A percentile compares a stretch with the other conserved stretches of the same genome.
These are phyloP conservation scores for Drechslera avenae DNA, from an alignment of 2,329 filamentous ascomycete species.

Conservation along the genomic window DNA sequence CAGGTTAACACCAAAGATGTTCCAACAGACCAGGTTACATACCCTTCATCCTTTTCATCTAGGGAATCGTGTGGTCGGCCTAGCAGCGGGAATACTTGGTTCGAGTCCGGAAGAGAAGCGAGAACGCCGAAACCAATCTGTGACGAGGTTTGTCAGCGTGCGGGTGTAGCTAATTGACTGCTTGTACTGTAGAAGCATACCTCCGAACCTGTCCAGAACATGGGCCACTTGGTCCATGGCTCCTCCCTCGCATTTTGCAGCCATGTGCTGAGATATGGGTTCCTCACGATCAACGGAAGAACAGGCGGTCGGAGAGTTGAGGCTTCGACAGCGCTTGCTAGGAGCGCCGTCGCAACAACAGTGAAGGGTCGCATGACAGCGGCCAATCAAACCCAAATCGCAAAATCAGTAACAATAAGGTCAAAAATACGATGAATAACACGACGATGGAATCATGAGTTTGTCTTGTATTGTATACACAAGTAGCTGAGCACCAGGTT, in stretches of 20 bases:
- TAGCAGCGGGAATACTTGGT: conserved; percentile 66
- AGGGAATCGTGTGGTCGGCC: conserved; percentile 70
- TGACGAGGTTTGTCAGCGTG: conserved; percentile 15
- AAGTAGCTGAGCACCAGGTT: not conserved
- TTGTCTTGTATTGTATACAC: conserved; percentile 1
- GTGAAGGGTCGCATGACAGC: conserved; percentile 35
- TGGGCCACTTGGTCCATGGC: conserved; percentile 85
- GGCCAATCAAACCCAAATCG: conserved; percentile 4
- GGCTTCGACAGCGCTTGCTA: conserved; percentile 52
- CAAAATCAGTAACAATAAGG: not conserved
- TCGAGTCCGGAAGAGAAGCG: conserved; percentile 64
- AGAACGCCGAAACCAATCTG: conserved; percentile 67
- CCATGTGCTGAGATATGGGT: conserved; percentile 59
- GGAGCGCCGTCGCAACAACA: conserved; percentile 40
- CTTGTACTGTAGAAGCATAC: conserved; percentile 39
- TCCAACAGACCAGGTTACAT: conserved; percentile 17
- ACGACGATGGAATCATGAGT: not conserved
- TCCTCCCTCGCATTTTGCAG: conserved; percentile 69
- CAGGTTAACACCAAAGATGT: conserved; percentile 1
- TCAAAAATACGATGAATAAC: conserved; percentile 4
- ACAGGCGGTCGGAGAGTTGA: conserved; percentile 62
- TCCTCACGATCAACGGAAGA: conserved; percentile 57
- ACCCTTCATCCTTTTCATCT: conserved; percentile 48
- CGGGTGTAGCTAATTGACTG: not conserved
- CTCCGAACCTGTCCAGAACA: conserved; percentile 77